These are phyloP conservation scores for Ceratocystis destructans DNA, from an alignment of 2,329 filamentous ascomycete species.

Conservation along the genomic window DNA sequence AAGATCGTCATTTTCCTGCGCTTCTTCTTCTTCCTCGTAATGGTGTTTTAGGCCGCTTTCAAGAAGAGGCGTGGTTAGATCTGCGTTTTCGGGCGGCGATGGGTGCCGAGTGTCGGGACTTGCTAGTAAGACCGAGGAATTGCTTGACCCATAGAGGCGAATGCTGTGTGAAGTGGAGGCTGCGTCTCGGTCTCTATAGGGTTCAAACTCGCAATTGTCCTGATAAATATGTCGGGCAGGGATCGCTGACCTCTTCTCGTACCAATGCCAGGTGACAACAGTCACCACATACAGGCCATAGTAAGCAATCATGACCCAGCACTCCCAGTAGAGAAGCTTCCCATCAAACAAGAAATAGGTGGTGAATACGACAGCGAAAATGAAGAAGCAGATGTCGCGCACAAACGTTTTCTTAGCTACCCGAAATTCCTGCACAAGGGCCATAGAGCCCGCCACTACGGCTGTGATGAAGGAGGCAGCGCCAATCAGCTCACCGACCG, in stretches of 20 bases:
- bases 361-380: conserved; percentile 71
- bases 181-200: conserved; percentile 42
- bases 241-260: conserved; percentile 9
- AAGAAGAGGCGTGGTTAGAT: conserved; percentile 25
- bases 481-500: conserved; percentile 86
- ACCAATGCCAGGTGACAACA: conserved; percentile 86
- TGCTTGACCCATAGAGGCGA: conserved; percentile 3
- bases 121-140: background rate
- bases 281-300: conserved; percentile 81
- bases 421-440: conserved; percentile 83
- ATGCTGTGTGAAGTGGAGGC: conserved; percentile 29
- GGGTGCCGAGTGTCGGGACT: background rate
- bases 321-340: conserved; percentile 75
- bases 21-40: conserved; percentile 26
- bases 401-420: conserved; percentile 84
- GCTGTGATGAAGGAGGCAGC: conserved; percentile 93
- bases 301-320: conserved; percentile 74
- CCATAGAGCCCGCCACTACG: conserved; percentile 95
- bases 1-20: conserved; percentile 37
- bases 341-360: conserved; percentile 81
- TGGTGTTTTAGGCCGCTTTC: conserved; percentile 29
- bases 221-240: background rate
- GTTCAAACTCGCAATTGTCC: conserved; percentile 26
- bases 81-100: conserved; percentile 13
- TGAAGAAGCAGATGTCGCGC: conserved; percentile 84